Base-by-base conservation (phyloP, 2,329 filamentous ascomycete genomes). In the Ceratocystis harringtonii region DNA sequence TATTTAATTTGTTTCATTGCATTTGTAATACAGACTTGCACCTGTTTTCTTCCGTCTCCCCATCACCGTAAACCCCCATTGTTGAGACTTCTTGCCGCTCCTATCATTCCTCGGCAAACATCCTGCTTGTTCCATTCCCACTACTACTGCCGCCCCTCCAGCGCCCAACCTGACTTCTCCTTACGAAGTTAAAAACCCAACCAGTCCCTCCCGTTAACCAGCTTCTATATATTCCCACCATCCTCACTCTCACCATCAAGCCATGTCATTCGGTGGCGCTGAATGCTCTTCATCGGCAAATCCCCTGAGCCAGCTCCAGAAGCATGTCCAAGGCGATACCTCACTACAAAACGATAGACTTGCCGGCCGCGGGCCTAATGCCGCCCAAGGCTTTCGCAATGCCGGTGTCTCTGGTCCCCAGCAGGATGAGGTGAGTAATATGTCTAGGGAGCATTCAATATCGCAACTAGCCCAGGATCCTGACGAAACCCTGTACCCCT, bases 211-310 rank as follows among this genome's bases (percentile, higher is more conserved):
- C 41, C 36, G 17, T 41, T 55, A 58, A 10, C 43, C 1, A 41
- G 65, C 61, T 5, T 28, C 44, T 45, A 48, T 12, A 32, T 19
- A 52, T 7, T 22, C n/a, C 43, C 3, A 15, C 6, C 44, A 6
- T 30, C n/a, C 36, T 48, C 50, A n/a, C n/a, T 32, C 32, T 15
- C 44, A n/a, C 62, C 36, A 41, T 45, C 62, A 63, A 52, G 79
- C 68, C 70, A 97, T 99, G 92, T 96, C 92, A 65, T 97, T 99
- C 76, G 90, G 90, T 75, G 92, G 92, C 71, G 89, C 92, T 71
- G 94, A 97, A 79, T 99, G 94, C 81, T 97, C 92, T 66, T 95
- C 94, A 68, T 91, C 89, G 69, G 90, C 88, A 73, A 99, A 99
- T 76, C 94, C 95, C 66, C 85, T 99, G 72, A 92, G 90, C 74